phyloP scores from a whole-genome alignment of 2,329 filamentous ascomycete genomes.

The Exophiala xenobiotica region DNA sequence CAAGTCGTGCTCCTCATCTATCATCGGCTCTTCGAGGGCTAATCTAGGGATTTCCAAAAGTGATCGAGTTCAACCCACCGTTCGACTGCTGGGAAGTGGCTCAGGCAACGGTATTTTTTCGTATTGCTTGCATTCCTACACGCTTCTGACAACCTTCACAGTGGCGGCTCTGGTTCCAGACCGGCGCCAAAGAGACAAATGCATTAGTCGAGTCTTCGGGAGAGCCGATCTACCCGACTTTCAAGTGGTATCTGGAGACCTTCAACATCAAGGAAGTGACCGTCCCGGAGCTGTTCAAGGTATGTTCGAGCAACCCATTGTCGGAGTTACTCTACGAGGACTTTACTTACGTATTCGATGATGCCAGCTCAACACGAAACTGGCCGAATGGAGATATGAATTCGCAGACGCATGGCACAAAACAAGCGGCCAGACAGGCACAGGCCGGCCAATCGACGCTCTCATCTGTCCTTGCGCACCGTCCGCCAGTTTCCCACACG shows the following conservation, averaged over 20 bases:
- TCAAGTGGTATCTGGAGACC: slow-evolving; percentile 59
- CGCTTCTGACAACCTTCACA: too few species aligned
- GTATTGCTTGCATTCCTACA: slow-evolving; percentile 49
- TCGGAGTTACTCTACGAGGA: not conserved
- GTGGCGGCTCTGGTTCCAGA: slow-evolving; percentile 59
- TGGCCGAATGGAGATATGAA: slow-evolving; percentile 46
- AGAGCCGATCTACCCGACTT: slow-evolving; percentile 60
- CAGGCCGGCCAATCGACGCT: slow-evolving; percentile 34
- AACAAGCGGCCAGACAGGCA: slow-evolving; percentile 36
- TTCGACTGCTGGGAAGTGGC: slow-evolving; percentile 24
- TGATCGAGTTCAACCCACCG: slow-evolving; percentile 20
- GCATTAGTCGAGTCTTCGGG: slow-evolving; percentile 53
- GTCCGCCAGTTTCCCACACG: slow-evolving; percentile 44
- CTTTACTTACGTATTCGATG: not conserved
- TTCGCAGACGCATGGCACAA: slow-evolving; percentile 49
- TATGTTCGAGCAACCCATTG: slow-evolving; percentile 3
- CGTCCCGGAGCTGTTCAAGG: slow-evolving; percentile 37
- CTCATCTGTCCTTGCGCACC: slow-evolving; percentile 21
- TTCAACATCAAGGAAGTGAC: slow-evolving; percentile 45
- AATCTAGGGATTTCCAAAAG: not conserved
- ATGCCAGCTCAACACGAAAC: slow-evolving; percentile 30
- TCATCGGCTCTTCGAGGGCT: too few species aligned
- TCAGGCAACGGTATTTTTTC: slow-evolving; percentile 26
- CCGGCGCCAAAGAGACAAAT: slow-evolving; percentile 58
- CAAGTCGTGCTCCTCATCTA: too few species aligned